Conservation (phyloP, 164 flowering plant species). For the Vitis vinifera region DNA sequence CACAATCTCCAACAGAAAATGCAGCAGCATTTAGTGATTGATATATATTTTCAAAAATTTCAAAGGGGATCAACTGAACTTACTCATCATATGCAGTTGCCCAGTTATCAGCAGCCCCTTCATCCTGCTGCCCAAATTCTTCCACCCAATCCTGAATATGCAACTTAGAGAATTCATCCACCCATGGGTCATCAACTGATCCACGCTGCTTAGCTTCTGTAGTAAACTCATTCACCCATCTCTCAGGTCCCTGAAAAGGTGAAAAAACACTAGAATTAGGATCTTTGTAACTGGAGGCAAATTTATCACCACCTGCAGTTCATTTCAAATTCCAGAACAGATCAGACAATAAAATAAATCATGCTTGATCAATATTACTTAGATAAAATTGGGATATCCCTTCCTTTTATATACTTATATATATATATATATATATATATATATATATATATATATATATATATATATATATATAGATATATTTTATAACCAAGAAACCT, state of each 20-base stretch:
- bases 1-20: no score
- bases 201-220: slow-evolving; percentile 44
- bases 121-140: slow-evolving; percentile 73
- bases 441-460: no score
- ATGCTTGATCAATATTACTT: neutral
- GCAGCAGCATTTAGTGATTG: no score
- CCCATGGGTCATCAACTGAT: slow-evolving; percentile 73
- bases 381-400: neutral
- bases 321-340: neutral
- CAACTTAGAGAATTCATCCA: slow-evolving; percentile 86
- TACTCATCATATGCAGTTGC: slow-evolving; percentile 86
- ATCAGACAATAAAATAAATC: neutral
- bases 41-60: neutral
- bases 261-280: slow-evolving; percentile 31
- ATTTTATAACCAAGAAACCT: no score
- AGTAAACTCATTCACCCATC: slow-evolving; percentile 78
- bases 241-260: slow-evolving; percentile 56
- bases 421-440: no score
- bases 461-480: no score
- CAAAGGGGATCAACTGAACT: slow-evolving; percentile 23
- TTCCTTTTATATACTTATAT: no score
- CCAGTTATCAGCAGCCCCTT: slow-evolving; percentile 77
- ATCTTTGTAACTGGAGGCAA: slow-evolving; percentile 5
- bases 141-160: slow-evolving; percentile 85
- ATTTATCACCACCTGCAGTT: neutral